Evolutionary conservation across 768 basidiomycete species (phyloP).

Genomic region (Pleurotus pulmonarius): DNA sequence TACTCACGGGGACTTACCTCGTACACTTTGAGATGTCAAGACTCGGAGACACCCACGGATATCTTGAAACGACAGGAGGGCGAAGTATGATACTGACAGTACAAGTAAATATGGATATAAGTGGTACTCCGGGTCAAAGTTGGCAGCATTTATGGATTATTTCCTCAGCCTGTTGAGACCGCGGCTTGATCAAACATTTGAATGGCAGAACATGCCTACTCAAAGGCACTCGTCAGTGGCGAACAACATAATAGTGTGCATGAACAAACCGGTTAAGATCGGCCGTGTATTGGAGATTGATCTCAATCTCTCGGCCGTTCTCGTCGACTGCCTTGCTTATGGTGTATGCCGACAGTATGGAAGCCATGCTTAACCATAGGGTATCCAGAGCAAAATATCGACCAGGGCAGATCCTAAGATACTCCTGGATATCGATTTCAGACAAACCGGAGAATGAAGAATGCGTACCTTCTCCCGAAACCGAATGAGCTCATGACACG

Average conservation of each 20-base stretch:
- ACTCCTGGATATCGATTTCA: neutral
- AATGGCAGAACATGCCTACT: slow-evolving; percentile 22
- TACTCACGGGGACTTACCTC: too few relatives aligned
- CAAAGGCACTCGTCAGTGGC: neutral
- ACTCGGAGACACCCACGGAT: too few relatives aligned
- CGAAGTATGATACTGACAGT: too few relatives aligned
- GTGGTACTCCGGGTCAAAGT: too few relatives aligned
- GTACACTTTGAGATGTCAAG: too few relatives aligned
- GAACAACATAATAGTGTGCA: neutral
- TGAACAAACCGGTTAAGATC: neutral
- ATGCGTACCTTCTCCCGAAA: slow-evolving; percentile 22
- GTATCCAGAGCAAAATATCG: slow-evolving; percentile 23
- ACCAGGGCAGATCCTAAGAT: slow-evolving; percentile 32
- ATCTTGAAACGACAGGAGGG: too few relatives aligned
- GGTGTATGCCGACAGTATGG: slow-evolving; percentile 29
- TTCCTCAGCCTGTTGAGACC: slow-evolving; percentile 16
- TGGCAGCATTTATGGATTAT: slow-evolving; percentile 8
- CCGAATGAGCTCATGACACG: slow-evolving; percentile 31
- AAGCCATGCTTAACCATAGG: slow-evolving; percentile 24
- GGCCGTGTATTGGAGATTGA: neutral
- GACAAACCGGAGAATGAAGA: neutral
- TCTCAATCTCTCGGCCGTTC: slow-evolving; percentile 17
- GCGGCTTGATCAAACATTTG: slow-evolving; percentile 23
- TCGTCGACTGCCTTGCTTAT: slow-evolving; percentile 25
- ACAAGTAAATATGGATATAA: too few relatives aligned